Conservation (phyloP, 345 rosid genomes). For the Gossypium mustelinum region DNA sequence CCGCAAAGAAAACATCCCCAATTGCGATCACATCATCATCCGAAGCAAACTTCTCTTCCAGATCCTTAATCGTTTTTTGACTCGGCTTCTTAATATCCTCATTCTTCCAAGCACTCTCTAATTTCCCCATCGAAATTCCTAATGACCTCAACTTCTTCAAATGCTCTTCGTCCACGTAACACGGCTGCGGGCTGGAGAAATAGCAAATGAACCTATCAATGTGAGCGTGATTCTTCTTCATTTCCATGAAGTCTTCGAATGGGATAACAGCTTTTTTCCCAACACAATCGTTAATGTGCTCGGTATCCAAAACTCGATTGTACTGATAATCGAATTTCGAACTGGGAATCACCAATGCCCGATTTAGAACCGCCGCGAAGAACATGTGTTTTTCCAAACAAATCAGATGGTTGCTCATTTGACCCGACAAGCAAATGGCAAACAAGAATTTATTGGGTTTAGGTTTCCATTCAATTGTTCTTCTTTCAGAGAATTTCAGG, state of each 20-base stretch:
- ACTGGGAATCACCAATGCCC: constrained; percentile 72
- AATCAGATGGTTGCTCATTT: constrained; percentile 93
- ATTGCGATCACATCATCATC: constrained; percentile 76
- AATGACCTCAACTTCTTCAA: constrained; percentile 59
- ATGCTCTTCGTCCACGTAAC: constrained; percentile 80
- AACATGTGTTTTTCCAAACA: constrained; percentile 94
- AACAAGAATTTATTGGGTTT: constrained; percentile 52
- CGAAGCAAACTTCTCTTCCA: constrained; percentile 52
- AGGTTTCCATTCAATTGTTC: constrained; percentile 74
- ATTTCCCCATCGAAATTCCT: constrained; percentile 71
- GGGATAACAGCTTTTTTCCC: constrained; percentile 62
- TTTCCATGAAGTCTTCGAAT: constrained; percentile 62
- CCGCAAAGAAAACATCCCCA: constrained; percentile 82
- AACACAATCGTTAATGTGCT: constrained; percentile 64
- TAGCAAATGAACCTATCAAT: constrained; percentile 70
- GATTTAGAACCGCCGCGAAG: constrained; percentile 66
- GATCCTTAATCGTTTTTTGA: constrained; percentile 61
- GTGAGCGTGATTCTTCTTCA: constrained; percentile 47
- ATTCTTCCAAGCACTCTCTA: constrained; percentile 63
- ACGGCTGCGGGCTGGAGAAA: constrained; percentile 61
- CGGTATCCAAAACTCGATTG: constrained; percentile 61
- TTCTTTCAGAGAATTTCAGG: constrained; percentile 37
- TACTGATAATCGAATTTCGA: constrained; percentile 68
- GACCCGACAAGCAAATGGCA: constrained; percentile 80
- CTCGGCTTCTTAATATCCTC: constrained; percentile 69